phyloP scores from a whole-genome alignment of 176 grass and related monocot genomes.

The Ananas comosus region DNA sequence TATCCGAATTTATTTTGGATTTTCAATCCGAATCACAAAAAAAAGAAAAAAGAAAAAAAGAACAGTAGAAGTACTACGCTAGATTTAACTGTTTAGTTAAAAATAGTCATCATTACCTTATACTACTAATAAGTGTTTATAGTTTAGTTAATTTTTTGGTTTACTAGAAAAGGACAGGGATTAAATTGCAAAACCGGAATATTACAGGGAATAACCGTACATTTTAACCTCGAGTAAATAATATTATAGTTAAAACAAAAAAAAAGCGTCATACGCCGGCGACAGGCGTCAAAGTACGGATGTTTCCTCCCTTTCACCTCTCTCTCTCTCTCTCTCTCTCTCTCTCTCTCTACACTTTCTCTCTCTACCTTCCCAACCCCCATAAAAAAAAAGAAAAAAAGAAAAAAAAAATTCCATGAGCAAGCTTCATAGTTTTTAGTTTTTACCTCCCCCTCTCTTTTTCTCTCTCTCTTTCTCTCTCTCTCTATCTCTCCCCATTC shows the following conservation, averaged over 20 bases:
- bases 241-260: slow-evolving; percentile 26
- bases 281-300: slow-evolving; percentile 83
- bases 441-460: background rate
- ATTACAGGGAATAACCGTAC: background rate
- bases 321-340: slow-evolving; percentile 16
- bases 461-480: background rate
- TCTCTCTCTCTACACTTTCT: slow-evolving; percentile 9
- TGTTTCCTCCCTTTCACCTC: slow-evolving; percentile 17
- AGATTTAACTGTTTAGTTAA: too few relatives aligned
- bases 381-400: slow-evolving; percentile 13
- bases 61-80: too few relatives aligned
- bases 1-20: too few relatives aligned
- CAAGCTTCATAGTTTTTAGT: slow-evolving; percentile 12
- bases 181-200: too few relatives aligned
- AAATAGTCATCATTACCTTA: too few relatives aligned
- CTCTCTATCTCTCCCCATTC: background rate
- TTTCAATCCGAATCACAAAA: too few relatives aligned
- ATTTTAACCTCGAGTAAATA: background rate
- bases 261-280: slow-evolving; percentile 44
- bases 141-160: too few relatives aligned
- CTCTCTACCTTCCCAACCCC: slow-evolving; percentile 16
- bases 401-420: slow-evolving; percentile 21
- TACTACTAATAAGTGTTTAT: too few relatives aligned
- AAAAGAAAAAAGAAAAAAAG: too few relatives aligned
- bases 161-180: too few relatives aligned